phyloP scores from a whole-genome alignment of 2,329 filamentous ascomycete genomes.

The Phaeosphaeria sp. region DNA sequence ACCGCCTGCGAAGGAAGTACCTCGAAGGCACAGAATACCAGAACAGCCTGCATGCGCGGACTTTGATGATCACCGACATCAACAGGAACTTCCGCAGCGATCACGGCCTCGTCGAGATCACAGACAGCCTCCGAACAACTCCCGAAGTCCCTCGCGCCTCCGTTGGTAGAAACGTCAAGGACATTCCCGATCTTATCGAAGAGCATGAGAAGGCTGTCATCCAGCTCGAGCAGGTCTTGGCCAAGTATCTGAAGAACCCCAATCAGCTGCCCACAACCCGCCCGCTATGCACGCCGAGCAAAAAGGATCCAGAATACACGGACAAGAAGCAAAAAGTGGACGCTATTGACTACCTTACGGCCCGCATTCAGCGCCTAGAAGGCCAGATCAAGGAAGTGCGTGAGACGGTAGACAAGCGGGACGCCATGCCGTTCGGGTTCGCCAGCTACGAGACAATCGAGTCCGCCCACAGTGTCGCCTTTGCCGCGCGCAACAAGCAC shows the following conservation, averaged over 20 bases:
- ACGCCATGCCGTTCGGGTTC: conserved; percentile 91
- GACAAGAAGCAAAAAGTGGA: conserved; percentile 79
- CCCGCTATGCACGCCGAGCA: conserved; percentile 79
- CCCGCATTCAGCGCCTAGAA: conserved; percentile 83
- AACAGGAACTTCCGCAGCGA: conserved; percentile 78
- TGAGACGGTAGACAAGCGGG: conserved; percentile 80
- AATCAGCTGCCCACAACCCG: conserved; percentile 76
- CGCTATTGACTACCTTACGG: conserved; percentile 90
- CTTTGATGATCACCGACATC: conserved; percentile 78
- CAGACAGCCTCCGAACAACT: conserved; percentile 79
- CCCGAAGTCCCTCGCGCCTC: conserved; percentile 80
- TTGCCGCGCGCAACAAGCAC: conserved; percentile 78
- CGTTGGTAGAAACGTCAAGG: conserved; percentile 90
- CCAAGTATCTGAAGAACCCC: conserved; percentile 90
- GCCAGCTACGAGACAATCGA: conserved; percentile 89
- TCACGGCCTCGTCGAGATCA: conserved; percentile 84
- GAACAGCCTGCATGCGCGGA: conserved; percentile 77
- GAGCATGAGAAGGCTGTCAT: conserved; percentile 83
- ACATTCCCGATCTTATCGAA: conserved; percentile 82
- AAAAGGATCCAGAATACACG: conserved; percentile 71
- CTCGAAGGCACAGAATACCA: conserved; percentile 90
- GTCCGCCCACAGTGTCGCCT: conserved; percentile 88
- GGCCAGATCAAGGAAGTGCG: conserved; percentile 83
- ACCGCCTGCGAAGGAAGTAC: conserved; percentile 74
- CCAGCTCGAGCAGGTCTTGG: conserved; percentile 80